Evolutionary conservation across 2,329 filamentous ascomycete species (phyloP), one percentile per base, ranked within the genome.

Genomic region (Beauveria australis): DNA sequence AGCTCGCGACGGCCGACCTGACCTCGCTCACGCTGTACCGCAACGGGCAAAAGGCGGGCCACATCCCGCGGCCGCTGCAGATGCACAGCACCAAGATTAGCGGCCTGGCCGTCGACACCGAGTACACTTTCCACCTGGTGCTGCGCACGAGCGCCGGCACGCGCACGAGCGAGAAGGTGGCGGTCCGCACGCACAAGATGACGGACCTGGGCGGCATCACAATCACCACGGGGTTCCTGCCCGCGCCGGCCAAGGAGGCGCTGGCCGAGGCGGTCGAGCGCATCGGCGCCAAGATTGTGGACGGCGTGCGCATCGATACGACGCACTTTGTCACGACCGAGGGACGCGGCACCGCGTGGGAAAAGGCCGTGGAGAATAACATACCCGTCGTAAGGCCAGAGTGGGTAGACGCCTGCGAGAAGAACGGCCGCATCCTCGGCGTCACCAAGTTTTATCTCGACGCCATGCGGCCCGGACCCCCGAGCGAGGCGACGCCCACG

Each of bases 241-340:
- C 92, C 2, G 79, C 83, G 8, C 78, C 86, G 58, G 79, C 88
- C 60, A 86, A 85, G 70, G 91, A 96, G 66, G 86, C 82, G 63
- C 81, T 99, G 22, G 80, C 82, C 52, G 81, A 81, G 51, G 91
- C 92, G 1, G 84, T 97, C 41, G 87, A 94, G 69, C 83, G 91
- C 66, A 96, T 99, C 67, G 94, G 94, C 53, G 94, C 91, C 63
- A 96, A 94, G 79, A 80, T 97, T 65, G 89, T 91, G 61, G 93
- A 97, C 67, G 84, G 84, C 14, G 92, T 97, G 56, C 85, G 93
- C 68, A 97, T 99, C 70, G 94, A 99, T 73, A 99, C 94, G 1
- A 99, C 94, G 18, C 94, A 99, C 75, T 99, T 99, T 72, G 91
- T 99, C 62, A 97, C 93, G 64, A 96, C 91, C 10, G 94, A 99